Evolutionary conservation across 176 grass and related monocot genomes (phyloP), one percentile per base, ranked within the genome.

Genomic region (Avena atlantica): DNA sequence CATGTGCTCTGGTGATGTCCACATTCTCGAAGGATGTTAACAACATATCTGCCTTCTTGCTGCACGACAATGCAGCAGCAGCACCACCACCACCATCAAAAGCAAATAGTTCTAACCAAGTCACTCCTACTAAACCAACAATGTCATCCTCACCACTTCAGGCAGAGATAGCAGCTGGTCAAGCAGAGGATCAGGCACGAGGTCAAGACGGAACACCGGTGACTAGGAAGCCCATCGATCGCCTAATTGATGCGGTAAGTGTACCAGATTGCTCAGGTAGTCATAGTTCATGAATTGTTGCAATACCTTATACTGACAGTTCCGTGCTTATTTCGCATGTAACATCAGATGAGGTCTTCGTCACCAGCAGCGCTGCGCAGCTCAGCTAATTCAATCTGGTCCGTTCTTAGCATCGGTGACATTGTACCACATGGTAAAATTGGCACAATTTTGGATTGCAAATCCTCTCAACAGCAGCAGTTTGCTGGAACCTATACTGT

Each of bases 321-420:
- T 34, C 36, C 13, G 0, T 57, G 55, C 55, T 62, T 73, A 52
- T 40, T 0, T 62, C 5, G 47, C 17, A 71, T 47, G 9, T 89
- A 69, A 84, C 37, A 53, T 84, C 81, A 89, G 87, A n/a, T 89
- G n/a, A 34, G 37, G 2, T 45, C 87, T 80, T 79, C 77, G 74
- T 80, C 87, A 57, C 67, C 76, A 1, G 15, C 66, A 66, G 59
- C 5, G 0, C 67, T 89, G 14, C 21, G 17, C 16, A 48, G 21
- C 12, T n/a, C 82, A 66, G 68, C 58, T 57, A 66, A 65, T 65
- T 44, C 66, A 9, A 12, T 89, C 6, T 34, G 7, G 31, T 76
- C 70, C 3, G 60, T 58, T 9, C n/a, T 88, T 13, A 76, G 4
- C 58, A 56, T 75, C 58, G 20, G 24, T 0, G 79, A 87, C 63